Evolutionary conservation across 179 eudicot genomes (phyloP).

Genomic region (Silene vulgaris): DNA sequence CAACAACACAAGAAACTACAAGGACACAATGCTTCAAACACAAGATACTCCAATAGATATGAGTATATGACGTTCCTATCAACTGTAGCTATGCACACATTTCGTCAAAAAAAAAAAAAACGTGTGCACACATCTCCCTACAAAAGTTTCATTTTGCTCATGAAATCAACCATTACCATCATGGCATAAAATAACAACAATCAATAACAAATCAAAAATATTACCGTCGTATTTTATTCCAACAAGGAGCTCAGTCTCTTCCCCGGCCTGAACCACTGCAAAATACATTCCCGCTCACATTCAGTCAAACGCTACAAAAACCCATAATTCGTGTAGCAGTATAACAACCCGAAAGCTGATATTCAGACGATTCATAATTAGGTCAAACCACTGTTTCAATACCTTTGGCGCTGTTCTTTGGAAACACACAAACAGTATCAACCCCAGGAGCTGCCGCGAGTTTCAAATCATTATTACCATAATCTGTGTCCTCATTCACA

Average conservation of each 20-base stretch:
- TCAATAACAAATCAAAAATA: background rate
- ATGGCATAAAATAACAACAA: slow-evolving; percentile 3
- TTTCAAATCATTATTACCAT: slow-evolving; percentile 36
- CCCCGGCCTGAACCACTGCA: slow-evolving; percentile 75
- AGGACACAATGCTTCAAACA: background rate
- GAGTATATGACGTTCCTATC: background rate
- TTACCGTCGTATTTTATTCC: slow-evolving; percentile 82
- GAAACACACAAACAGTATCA: slow-evolving; percentile 78
- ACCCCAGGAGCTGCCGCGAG: slow-evolving; percentile 67
- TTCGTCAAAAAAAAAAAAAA: too few relatives aligned
- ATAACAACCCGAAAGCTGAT: background rate
- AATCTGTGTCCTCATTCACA: slow-evolving; percentile 60
- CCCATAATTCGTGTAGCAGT: background rate
- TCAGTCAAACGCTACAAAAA: slow-evolving; percentile 16
- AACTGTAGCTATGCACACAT: background rate
- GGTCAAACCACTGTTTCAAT: slow-evolving; percentile 13
- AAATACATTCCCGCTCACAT: slow-evolving; percentile 13
- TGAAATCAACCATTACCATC: background rate
- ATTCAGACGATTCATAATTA: background rate
- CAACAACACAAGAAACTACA: background rate
- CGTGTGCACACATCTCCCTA: background rate
- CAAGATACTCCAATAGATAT: background rate
- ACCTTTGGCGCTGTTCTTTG: slow-evolving; percentile 64
- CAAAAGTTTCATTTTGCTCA: background rate
- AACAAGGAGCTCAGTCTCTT: slow-evolving; percentile 63